These are phyloP conservation scores for Pythium dissotocum DNA, from an alignment of 352 stramenopile genomes.

Conservation along the genomic window DNA sequence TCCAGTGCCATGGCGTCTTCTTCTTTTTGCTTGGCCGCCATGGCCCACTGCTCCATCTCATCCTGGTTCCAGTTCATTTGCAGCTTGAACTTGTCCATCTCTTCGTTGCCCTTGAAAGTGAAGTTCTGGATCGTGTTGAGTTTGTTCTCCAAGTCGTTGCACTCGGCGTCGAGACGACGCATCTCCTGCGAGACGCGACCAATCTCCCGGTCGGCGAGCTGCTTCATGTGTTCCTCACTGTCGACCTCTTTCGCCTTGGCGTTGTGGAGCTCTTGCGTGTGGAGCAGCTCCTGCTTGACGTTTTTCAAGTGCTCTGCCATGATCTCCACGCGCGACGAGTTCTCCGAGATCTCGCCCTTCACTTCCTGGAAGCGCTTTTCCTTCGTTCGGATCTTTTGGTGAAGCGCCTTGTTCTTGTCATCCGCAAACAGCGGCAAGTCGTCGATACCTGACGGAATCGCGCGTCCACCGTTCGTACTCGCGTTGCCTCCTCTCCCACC, in stretches of 20 bases:
- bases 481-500: slow-evolving; percentile 5
- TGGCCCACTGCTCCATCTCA: slow-evolving; percentile 96
- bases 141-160: slow-evolving; percentile 78
- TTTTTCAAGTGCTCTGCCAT: slow-evolving; percentile 97
- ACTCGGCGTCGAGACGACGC: slow-evolving; percentile 70
- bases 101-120: slow-evolving; percentile 92
- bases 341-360: slow-evolving; percentile 75
- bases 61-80: slow-evolving; percentile 99
- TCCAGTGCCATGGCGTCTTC: slow-evolving; percentile 93
- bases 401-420: slow-evolving; percentile 83
- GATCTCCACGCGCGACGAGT: slow-evolving; percentile 89
- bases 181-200: slow-evolving; percentile 80
- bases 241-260: slow-evolving; percentile 93
- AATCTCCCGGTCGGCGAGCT: slow-evolving; percentile 90
- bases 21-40: slow-evolving; percentile 95
- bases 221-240: slow-evolving; percentile 93
- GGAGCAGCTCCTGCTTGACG: slow-evolving; percentile 93
- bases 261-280: slow-evolving; percentile 92
- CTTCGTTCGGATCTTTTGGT: slow-evolving; percentile 80
- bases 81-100: slow-evolving; percentile 95
- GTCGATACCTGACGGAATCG: slow-evolving; percentile 78
- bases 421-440: slow-evolving; percentile 89
- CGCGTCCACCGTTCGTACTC: slow-evolving; percentile 22
- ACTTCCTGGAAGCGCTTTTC: slow-evolving; percentile 66
- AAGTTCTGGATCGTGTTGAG: slow-evolving; percentile 90